phyloP scores from a whole-genome alignment of 306 rosid genomes.

The Gleditsia sinensis region DNA sequence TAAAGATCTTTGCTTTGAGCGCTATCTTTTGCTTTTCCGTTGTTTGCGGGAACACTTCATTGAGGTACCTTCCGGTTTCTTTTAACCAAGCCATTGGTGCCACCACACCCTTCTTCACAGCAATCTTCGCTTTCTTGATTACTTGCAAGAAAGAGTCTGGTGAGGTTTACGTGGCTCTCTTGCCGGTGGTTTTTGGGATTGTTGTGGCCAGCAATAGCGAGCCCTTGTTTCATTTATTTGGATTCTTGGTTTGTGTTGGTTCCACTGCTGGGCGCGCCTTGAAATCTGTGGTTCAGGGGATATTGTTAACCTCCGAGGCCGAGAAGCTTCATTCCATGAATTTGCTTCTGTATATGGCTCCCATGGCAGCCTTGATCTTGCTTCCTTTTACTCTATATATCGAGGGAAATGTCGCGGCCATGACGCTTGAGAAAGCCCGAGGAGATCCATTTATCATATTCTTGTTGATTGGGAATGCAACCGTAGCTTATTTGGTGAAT shows the following conservation, averaged over 20 bases:
- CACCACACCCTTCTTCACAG: slow-evolving; percentile 92
- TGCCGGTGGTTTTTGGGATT: slow-evolving; percentile 87
- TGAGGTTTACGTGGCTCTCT: slow-evolving; percentile 67
- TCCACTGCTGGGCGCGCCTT: slow-evolving; percentile 91
- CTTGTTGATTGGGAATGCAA: slow-evolving; percentile 77
- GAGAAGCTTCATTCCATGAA: slow-evolving; percentile 97
- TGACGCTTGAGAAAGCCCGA: slow-evolving; percentile 57
- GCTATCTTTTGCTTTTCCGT: slow-evolving; percentile 90
- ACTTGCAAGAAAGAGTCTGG: slow-evolving; percentile 78
- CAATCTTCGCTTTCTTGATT: slow-evolving; percentile 69
- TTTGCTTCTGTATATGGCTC: slow-evolving; percentile 89
- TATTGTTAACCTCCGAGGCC: slow-evolving; percentile 68
- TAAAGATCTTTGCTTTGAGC: slow-evolving; percentile 76
- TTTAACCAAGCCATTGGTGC: slow-evolving; percentile 96
- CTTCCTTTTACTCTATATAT: slow-evolving; percentile 74
- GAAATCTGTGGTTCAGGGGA: slow-evolving; percentile 88
- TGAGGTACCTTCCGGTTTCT: slow-evolving; percentile 82
- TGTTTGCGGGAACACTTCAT: slow-evolving; percentile 88
- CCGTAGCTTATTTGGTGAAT: slow-evolving; percentile 90
- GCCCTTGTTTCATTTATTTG: slow-evolving; percentile 77
- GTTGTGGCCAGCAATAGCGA: slow-evolving; percentile 82
- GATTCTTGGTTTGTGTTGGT: slow-evolving; percentile 76
- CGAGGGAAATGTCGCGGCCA: slow-evolving; percentile 68
- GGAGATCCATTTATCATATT: slow-evolving; percentile 64
- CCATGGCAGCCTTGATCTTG: slow-evolving; percentile 76